Conservation (phyloP, 1,139 yeast genomes). For the Sugiyamaella paludigena region DNA sequence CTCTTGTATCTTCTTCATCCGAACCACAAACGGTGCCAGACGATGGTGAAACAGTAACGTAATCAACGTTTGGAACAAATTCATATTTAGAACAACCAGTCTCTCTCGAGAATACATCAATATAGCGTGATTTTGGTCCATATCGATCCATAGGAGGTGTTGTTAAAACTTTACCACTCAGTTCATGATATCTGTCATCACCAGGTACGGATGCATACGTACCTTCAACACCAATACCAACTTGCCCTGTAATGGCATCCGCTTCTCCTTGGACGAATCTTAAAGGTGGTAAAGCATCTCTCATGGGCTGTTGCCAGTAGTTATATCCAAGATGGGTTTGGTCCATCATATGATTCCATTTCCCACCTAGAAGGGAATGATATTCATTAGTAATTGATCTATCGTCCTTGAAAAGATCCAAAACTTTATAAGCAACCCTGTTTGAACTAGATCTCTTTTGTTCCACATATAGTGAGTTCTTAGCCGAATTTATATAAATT, state of each 20-base stretch:
- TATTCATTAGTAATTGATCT: constrained; percentile 18
- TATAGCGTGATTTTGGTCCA: constrained; percentile 13
- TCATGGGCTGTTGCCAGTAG: constrained; percentile 25
- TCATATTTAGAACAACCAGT: constrained; percentile 12
- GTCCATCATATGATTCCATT: constrained; percentile 26
- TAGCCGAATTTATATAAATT: constrained; percentile 21
- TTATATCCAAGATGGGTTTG: constrained; percentile 24
- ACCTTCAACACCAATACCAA: constrained; percentile 20
- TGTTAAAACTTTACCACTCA: constrained; percentile 14
- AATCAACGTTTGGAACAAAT: constrained; percentile 14
- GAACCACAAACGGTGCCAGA: constrained; percentile 17
- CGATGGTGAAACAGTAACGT: constrained; percentile 13
- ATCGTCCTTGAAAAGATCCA: constrained; percentile 18
- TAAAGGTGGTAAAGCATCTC: constrained; percentile 23
- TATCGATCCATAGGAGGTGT: constrained; percentile 18
- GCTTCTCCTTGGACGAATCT: constrained; percentile 15
- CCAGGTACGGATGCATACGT: constrained; percentile 22
- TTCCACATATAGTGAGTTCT: constrained; percentile 20
- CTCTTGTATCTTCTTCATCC: constrained; percentile 13
- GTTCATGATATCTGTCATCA: constrained; percentile 20
- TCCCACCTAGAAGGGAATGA: constrained; percentile 21
- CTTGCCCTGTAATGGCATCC: constrained; percentile 16
- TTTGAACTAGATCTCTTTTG: constrained; percentile 22
- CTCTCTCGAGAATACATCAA: constrained; percentile 22
- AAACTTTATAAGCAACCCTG: constrained; percentile 15